Conservation (phyloP, 2,329 filamentous ascomycete genomes). For the Bertia moriformis region DNA sequence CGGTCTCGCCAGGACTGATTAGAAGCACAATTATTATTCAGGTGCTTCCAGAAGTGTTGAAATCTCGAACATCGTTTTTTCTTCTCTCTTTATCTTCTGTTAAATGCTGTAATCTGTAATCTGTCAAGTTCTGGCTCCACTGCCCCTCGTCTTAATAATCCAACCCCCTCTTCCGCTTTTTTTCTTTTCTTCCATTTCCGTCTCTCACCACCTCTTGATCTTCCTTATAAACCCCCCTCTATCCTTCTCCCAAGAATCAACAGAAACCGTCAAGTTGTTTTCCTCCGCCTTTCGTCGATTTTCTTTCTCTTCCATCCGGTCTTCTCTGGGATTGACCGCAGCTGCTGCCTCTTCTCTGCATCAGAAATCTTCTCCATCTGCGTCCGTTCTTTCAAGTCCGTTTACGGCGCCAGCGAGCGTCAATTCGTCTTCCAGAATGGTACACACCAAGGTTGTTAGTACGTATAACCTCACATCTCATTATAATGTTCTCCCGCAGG, state of each 20-base stretch:
- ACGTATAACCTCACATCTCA: conserved; percentile 31
- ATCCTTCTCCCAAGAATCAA: neutral
- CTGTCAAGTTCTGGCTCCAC: no score
- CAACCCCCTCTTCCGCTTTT: neutral
- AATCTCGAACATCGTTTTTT: no score
- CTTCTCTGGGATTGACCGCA: conserved; percentile 36
- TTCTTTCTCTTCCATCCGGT: conserved; percentile 34
- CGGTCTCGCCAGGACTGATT: neutral
- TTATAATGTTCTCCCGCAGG: conserved; percentile 5
- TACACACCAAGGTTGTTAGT: conserved; percentile 90
- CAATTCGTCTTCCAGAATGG: conserved; percentile 35
- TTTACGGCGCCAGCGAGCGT: conserved; percentile 5
- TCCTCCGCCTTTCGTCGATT: conserved; percentile 43
- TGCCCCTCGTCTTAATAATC: neutral
- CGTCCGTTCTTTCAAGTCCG: conserved; percentile 8
- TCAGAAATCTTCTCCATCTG: conserved; percentile 25
- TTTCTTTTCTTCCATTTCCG: neutral
- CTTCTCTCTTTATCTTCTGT: no score
- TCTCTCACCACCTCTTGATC: neutral
- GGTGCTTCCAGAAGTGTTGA: no score
- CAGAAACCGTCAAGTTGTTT: conserved; percentile 43
- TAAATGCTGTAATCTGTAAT: no score
- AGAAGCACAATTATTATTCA: no score
- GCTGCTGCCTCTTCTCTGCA: conserved; percentile 39
- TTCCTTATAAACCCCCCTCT: neutral